Evolutionary conservation across 345 rosid genomes (phyloP).

Genomic region (Bretschneidera sinensis): DNA sequence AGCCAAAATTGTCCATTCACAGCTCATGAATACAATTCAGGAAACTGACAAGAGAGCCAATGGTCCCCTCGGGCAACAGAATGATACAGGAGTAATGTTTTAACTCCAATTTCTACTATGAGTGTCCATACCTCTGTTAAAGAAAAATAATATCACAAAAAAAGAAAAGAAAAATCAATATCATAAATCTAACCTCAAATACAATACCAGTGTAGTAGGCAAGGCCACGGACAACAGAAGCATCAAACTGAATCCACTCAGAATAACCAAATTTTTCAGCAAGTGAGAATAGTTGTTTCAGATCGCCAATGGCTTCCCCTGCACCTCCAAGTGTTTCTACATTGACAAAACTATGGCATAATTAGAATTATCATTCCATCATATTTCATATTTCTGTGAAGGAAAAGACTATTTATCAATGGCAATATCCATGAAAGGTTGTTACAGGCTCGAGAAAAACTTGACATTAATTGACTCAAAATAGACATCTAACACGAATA

Average conservation of each 20-base stretch:
- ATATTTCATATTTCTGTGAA: background rate
- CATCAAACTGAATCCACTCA: conserved; percentile 96
- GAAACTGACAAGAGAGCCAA: no score
- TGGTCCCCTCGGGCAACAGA: no score
- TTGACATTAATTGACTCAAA: no score
- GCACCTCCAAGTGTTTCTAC: conserved; percentile 70
- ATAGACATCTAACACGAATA: no score
- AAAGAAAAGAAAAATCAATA: background rate
- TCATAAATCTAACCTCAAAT: conserved; percentile 68
- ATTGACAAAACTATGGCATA: conserved; percentile 12
- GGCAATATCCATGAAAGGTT: background rate
- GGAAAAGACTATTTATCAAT: no score
- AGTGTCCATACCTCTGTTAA: background rate
- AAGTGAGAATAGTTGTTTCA: conserved; percentile 72
- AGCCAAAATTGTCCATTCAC: no score
- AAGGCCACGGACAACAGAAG: conserved; percentile 93
- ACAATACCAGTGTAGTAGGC: conserved; percentile 97
- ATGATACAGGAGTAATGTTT: background rate
- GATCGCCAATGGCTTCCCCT: conserved; percentile 83
- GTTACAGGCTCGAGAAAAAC: no score
- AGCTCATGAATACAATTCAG: no score
- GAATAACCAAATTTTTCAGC: conserved; percentile 88
- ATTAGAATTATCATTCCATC: background rate
- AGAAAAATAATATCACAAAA: background rate
- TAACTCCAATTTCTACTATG: conserved; percentile 1